Base-by-base conservation (phyloP, 2,329 filamentous ascomycete species). In the Colletotrichum theobromicola region DNA sequence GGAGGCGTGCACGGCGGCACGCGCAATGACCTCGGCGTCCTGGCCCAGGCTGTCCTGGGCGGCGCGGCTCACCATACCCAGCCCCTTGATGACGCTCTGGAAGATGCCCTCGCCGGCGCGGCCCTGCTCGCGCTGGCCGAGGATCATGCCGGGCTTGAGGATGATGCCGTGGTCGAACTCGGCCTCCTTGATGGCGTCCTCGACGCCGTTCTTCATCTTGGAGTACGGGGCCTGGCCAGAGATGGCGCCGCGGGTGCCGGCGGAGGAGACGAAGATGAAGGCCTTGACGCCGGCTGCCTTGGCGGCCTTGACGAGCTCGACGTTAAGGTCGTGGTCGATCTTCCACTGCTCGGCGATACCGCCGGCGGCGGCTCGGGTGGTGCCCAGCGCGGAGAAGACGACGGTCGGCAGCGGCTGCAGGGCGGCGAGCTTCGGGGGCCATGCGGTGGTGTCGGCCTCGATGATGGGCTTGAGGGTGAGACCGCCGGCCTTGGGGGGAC, bases 291-390 rank as follows among this genome's bases (percentile, higher is more conserved):
- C 95, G 1, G 92, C 91, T 5, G 89, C 89, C 81, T 93, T 94
- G 57, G 96, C 95, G 0, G 93, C 92, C 75, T 90, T 89, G 5
- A 94, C 95, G 28, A 98, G 88, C 77, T 93, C 92, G 63, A 97
- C 83, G 84, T 98, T 98, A 58, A 98, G 88, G 80, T 97, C 95
- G 81, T 95, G 91, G 85, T 98, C 96, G 77, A 98, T 94, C 81
- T 94, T 94, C 86, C 95, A 94, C 85, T 98, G 96, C 76, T 93
- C 92, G 32, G 92, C 93, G 77, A 98, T 85, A 72, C 93, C 88
- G 75, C 96, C 96, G 1, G 95, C 95, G 15, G 89, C 88, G 0
- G 87, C 93, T 63, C 92, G 91, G 0, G 96, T 98, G 4, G 95
- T 98, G 72, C 93, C 96, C 1, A 98, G 89, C 2, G 91, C 91